A percentile compares a stretch with the other conserved stretches of the same genome.
phyloP scores from a whole-genome alignment of 2,329 filamentous ascomycete genomes.

The Mycosphaerella arachidis region DNA sequence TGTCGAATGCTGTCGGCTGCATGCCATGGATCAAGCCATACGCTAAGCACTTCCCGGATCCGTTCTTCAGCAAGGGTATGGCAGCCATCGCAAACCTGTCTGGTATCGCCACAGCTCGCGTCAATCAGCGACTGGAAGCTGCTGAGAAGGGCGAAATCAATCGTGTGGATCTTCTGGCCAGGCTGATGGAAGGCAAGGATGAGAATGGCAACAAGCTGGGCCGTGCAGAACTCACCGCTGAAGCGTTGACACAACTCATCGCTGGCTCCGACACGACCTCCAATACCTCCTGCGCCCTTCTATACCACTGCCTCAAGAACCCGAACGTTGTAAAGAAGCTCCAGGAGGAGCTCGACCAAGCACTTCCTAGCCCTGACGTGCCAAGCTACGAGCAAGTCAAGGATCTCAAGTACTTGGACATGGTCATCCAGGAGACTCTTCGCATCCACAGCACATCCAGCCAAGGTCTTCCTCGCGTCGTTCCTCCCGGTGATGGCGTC shows the following conservation, averaged over 20 bases:
- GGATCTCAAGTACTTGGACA: conserved; percentile 69
- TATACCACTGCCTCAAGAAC: conserved; percentile 69
- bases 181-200: conserved; percentile 81
- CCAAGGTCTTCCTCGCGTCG: conserved; percentile 73
- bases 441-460: conserved; percentile 82
- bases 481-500: conserved; percentile 62
- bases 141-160: conserved; percentile 52
- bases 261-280: conserved; percentile 73
- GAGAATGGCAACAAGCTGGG: conserved; percentile 71
- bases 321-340: conserved; percentile 68
- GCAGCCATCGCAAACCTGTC: conserved; percentile 64
- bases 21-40: conserved; percentile 71
- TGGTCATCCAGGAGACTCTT: conserved; percentile 76
- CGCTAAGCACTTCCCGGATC: conserved; percentile 63
- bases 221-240: conserved; percentile 76
- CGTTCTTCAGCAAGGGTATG: conserved; percentile 35
- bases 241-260: conserved; percentile 84
- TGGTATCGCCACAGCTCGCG: conserved; percentile 80
- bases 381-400: conserved; percentile 69
- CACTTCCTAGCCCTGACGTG: conserved; percentile 58
- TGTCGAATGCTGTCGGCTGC: conserved; percentile 71
- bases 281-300: conserved; percentile 75
- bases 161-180: conserved; percentile 74
- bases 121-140: conserved; percentile 67
- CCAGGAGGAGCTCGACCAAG: conserved; percentile 69